phyloP scores from a whole-genome alignment of 768 basidiomycete species.

The Plicaturopsis crispa region DNA sequence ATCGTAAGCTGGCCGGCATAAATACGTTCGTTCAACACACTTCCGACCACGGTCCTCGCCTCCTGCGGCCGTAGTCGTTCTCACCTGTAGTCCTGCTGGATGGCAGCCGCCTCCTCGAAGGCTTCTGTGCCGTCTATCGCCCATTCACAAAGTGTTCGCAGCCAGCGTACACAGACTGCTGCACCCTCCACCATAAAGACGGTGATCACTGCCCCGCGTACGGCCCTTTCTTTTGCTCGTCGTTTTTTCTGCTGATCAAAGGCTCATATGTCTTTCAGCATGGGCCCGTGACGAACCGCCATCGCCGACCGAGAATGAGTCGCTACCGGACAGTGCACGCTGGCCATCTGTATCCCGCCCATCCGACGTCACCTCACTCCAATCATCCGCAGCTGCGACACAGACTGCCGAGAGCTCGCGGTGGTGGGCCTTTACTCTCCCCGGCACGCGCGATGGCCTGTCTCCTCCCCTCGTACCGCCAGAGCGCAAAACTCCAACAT shows the following conservation, averaged over 20 bases:
- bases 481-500: conserved; percentile 18
- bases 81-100: neutral
- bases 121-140: neutral
- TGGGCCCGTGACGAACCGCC: conserved; percentile 84
- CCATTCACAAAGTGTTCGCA: neutral
- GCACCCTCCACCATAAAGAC: conserved; percentile 37
- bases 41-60: too few relatives aligned
- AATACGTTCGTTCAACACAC: too few relatives aligned
- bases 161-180: conserved; percentile 20
- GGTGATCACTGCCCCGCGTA: conserved; percentile 68
- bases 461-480: conserved; percentile 11
- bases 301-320: conserved; percentile 46
- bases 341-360: conserved; percentile 32
- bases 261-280: conserved; percentile 40
- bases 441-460: conserved; percentile 28
- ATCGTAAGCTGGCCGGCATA: too few relatives aligned
- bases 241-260: conserved; percentile 5
- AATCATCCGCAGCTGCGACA: conserved; percentile 34
- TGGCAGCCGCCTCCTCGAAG: neutral
- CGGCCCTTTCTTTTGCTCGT: conserved; percentile 17
- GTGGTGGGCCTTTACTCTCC: conserved; percentile 73
- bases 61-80: neutral
- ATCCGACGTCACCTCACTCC: conserved; percentile 47
- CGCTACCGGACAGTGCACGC: conserved; percentile 24
- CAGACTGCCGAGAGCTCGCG: conserved; percentile 33